Percentiles rank a stretch among this genome's conserved stretches.
Conservation (phyloP, 163 green algal genomes). For the Volvox carteri region DNA sequence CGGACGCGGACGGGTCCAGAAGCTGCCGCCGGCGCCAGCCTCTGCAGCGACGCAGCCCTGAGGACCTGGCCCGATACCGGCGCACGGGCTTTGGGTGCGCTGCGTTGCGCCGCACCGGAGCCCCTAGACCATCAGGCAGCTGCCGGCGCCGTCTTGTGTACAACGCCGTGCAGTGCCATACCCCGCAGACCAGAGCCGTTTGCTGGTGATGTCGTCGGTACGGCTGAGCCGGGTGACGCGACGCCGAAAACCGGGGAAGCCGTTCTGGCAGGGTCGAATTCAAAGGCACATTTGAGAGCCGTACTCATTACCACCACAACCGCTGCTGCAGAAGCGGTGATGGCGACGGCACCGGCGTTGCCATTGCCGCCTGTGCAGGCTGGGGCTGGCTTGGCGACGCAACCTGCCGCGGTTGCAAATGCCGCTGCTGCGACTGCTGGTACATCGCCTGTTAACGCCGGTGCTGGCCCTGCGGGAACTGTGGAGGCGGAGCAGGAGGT, state of each 20-base stretch:
- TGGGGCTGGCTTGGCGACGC: not conserved
- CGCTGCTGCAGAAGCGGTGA: not conserved
- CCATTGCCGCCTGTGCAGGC: not conserved
- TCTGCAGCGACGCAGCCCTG: too few relatives aligned
- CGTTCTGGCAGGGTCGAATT: not conserved
- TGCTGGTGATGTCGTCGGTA: not conserved
- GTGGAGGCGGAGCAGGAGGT: not conserved
- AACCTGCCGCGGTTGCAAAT: not conserved
- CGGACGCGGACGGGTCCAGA: not conserved
- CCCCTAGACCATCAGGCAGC: not conserved
- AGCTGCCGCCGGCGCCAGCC: too few relatives aligned
- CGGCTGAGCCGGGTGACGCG: not conserved
- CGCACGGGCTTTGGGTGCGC: too few relatives aligned
- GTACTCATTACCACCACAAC: not conserved
- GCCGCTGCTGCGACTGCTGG: not conserved
- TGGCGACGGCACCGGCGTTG: not conserved
- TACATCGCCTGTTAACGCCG: too few relatives aligned
- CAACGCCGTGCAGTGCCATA: constrained; percentile 6
- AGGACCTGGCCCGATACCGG: not conserved
- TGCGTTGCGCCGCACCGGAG: not conserved
- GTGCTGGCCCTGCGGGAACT: not conserved
- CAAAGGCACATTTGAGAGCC: not conserved
- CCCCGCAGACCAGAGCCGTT: not conserved
- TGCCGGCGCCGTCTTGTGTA: not conserved
- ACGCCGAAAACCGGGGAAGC: not conserved